These are phyloP conservation scores for Debaryomyces nepalensis DNA, from an alignment of 1,139 yeast genomes.

Conservation along the genomic window DNA sequence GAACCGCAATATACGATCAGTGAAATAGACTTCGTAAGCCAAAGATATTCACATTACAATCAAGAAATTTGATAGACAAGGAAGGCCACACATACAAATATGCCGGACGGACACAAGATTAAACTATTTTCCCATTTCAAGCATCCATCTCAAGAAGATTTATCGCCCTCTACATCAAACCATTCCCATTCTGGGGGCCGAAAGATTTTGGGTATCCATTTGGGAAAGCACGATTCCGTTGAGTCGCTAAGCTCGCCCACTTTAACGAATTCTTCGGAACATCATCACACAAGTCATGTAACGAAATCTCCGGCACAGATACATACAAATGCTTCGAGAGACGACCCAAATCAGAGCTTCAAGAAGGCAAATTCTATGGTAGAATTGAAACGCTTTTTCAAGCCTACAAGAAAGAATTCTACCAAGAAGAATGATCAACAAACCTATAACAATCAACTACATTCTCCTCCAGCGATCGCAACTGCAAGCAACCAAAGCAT, in stretches of 20 bases:
- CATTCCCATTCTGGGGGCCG: slow-evolving; percentile 31
- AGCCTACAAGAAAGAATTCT: slow-evolving; percentile 42
- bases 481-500: slow-evolving; percentile 17
- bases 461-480: slow-evolving; percentile 34
- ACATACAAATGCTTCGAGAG: slow-evolving; percentile 25
- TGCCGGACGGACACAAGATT: slow-evolving; percentile 55
- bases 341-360: slow-evolving; percentile 37
- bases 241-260: slow-evolving; percentile 42
- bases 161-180: slow-evolving; percentile 42
- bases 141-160: slow-evolving; percentile 29
- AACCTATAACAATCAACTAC: slow-evolving; percentile 34
- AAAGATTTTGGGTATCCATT: slow-evolving; percentile 42
- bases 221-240: slow-evolving; percentile 45
- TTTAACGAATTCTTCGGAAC: slow-evolving; percentile 34
- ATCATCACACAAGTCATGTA: slow-evolving; percentile 21
- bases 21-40: too few species aligned
- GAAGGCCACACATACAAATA: slow-evolving; percentile 15
- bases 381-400: slow-evolving; percentile 47
- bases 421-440: slow-evolving; percentile 26
- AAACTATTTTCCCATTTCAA: slow-evolving; percentile 44
- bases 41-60: too few species aligned
- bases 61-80: not conserved
- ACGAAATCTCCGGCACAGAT: slow-evolving; percentile 22
- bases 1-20: too few species aligned
- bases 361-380: slow-evolving; percentile 45